Evolutionary conservation across 805 yeast species (phyloP).

Genomic region (Tetrapisispora taiwanensis): DNA sequence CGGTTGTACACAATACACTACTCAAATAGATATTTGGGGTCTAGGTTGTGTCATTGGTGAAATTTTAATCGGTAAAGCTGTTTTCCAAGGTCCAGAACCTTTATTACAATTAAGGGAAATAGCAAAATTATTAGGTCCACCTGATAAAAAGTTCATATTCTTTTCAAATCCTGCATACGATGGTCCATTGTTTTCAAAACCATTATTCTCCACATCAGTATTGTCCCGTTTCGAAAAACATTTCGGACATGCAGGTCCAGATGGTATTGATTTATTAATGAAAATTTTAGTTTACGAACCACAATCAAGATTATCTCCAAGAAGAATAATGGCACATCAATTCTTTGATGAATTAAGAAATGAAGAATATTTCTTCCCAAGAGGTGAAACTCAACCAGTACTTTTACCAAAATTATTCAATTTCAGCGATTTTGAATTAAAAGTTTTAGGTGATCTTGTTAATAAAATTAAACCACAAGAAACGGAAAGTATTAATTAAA

Average conservation of each 20-base stretch:
- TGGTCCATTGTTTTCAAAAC: conserved; percentile 63
- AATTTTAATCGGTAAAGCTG: conserved; percentile 81
- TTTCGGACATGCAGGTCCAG: conserved; percentile 69
- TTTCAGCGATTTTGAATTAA: conserved; percentile 60
- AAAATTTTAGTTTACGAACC: conserved; percentile 86
- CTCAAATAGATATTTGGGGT: conserved; percentile 96
- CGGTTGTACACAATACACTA: conserved; percentile 78
- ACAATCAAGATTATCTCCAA: conserved; percentile 66
- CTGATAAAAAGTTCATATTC: conserved; percentile 59
- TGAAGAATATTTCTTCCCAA: conserved; percentile 42
- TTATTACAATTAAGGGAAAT: conserved; percentile 82
- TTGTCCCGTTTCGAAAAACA: conserved; percentile 52
- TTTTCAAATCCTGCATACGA: conserved; percentile 66
- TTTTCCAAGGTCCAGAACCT: conserved; percentile 92
- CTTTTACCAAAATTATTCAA: conserved; percentile 47
- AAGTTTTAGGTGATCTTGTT: conserved; percentile 28
- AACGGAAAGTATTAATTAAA: neutral
- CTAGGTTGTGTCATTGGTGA: conserved; percentile 95
- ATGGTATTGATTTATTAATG: conserved; percentile 77
- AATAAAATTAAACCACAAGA: conserved; percentile 14
- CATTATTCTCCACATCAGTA: conserved; percentile 47
- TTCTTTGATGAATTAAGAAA: conserved; percentile 81
- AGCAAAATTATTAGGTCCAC: conserved; percentile 84
- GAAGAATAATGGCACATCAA: conserved; percentile 74
- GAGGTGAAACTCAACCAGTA: conserved; percentile 39